phyloP scores from a whole-genome alignment of 2,329 filamentous ascomycete species.

The Hymenoscyphus albidus region DNA sequence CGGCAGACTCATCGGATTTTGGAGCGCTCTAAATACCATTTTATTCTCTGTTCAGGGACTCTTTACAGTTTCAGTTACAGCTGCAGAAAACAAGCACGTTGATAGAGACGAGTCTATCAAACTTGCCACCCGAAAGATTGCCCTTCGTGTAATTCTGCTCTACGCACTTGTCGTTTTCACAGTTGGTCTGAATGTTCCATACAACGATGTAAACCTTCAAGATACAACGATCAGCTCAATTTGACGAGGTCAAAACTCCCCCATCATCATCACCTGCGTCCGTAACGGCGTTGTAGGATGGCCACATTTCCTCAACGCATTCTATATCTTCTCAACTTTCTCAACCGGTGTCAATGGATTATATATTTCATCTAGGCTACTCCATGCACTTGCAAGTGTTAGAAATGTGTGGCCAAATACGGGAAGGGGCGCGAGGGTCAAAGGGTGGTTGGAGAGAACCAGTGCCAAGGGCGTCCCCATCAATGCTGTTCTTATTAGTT shows the following conservation, averaged over 20 bases:
- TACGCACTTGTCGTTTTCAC: constrained; percentile 41
- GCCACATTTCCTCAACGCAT: constrained; percentile 43
- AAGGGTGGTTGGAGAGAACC: constrained; percentile 36
- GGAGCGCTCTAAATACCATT: constrained; percentile 40
- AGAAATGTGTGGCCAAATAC: constrained; percentile 40
- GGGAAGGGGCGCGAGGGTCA: constrained; percentile 30
- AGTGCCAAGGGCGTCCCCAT: constrained; percentile 37
- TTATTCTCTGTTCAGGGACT: constrained; percentile 43
- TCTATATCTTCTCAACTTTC: constrained; percentile 43
- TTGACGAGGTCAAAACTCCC: constrained; percentile 21
- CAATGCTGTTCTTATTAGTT: constrained; percentile 38
- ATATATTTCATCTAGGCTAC: constrained; percentile 41
- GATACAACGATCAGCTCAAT: constrained; percentile 16
- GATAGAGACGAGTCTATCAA: constrained; percentile 41
- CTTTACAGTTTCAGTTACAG: constrained; percentile 42
- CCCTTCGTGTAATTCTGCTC: constrained; percentile 41
- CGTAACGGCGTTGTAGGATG: constrained; percentile 37
- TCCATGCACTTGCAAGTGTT: constrained; percentile 42
- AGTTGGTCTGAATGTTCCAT: constrained; percentile 42
- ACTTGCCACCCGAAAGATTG: constrained; percentile 42
- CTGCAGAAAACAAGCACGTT: constrained; percentile 40
- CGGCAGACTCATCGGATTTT: constrained; percentile 34
- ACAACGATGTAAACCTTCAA: constrained; percentile 33
- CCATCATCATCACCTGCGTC: constrained; percentile 23
- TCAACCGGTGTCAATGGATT: constrained; percentile 41